A percentile compares a stretch with the other conserved stretches of the same genome.
Conservation (phyloP, 257 asterid species). For the Ballota nigra region DNA sequence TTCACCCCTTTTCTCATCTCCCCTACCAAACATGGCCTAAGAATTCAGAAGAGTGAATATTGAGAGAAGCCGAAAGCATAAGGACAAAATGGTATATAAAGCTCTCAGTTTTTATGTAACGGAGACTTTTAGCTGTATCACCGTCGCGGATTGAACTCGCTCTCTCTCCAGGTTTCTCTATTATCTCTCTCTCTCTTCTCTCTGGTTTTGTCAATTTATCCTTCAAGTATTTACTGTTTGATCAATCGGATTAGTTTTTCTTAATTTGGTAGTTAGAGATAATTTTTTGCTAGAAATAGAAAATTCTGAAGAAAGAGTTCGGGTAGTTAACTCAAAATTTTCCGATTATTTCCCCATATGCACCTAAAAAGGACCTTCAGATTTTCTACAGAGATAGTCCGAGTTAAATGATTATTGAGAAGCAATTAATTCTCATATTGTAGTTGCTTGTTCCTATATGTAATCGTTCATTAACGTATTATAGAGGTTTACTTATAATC, state of each 20-base stretch:
- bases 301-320: not conserved
- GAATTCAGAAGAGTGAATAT: not conserved
- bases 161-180: conserved; percentile 17
- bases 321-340: not conserved
- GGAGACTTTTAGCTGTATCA: not conserved
- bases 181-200: not conserved
- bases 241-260: not conserved
- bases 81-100: not conserved
- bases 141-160: conserved; percentile 3
- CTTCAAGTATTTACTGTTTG: not conserved
- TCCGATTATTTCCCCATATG: not conserved
- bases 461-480: not conserved
- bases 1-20: no score
- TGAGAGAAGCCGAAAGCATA: not conserved
- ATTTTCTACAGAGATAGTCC: not conserved
- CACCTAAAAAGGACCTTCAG: not conserved
- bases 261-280: not conserved
- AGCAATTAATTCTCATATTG: not conserved
- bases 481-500: not conserved
- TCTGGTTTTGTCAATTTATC: not conserved
- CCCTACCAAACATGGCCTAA: no score
- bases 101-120: not conserved
- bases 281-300: no score
- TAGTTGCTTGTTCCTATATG: not conserved
- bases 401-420: not conserved